These are phyloP conservation scores for Collybia sordida DNA, from an alignment of 768 basidiomycete species.

Conservation along the genomic window DNA sequence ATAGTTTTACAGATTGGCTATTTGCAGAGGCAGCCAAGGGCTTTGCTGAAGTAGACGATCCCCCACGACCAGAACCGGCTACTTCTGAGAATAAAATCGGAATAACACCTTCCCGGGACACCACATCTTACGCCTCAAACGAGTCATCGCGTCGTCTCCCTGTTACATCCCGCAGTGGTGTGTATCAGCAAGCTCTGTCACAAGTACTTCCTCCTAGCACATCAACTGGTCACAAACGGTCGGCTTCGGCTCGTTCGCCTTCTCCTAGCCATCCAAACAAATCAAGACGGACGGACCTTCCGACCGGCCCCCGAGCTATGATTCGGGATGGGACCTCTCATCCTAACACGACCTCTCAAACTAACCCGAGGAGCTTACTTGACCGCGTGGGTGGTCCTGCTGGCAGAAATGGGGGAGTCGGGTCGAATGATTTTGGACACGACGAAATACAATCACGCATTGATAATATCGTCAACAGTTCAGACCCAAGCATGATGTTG, in stretches of 20 bases:
- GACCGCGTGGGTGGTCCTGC: slow-evolving; percentile 75
- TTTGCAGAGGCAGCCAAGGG: slow-evolving; percentile 80
- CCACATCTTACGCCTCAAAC: slow-evolving; percentile 28
- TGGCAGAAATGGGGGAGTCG: slow-evolving; percentile 27
- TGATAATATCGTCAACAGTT: slow-evolving; percentile 68
- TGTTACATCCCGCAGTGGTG: slow-evolving; percentile 50
- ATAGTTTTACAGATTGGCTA: slow-evolving; percentile 86
- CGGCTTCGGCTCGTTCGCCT: slow-evolving; percentile 67
- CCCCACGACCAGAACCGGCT: slow-evolving; percentile 35
- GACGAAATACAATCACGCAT: slow-evolving; percentile 82
- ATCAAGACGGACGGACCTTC: slow-evolving; percentile 70
- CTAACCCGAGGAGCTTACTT: slow-evolving; percentile 63
- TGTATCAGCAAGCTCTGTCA: slow-evolving; percentile 76
- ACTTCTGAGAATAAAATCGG: slow-evolving; percentile 30
- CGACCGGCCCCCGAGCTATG: slow-evolving; percentile 88
- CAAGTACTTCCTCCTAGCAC: slow-evolving; percentile 56
- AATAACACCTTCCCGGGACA: slow-evolving; percentile 28
- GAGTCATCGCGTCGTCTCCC: slow-evolving; percentile 45
- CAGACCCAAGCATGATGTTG: slow-evolving; percentile 61
- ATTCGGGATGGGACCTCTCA: slow-evolving; percentile 37
- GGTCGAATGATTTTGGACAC: slow-evolving; percentile 37
- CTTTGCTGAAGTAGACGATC: slow-evolving; percentile 48
- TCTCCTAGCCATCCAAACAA: slow-evolving; percentile 68
- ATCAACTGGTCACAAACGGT: slow-evolving; percentile 57
- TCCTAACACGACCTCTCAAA: slow-evolving; percentile 17